Evolutionary conservation across 768 basidiomycete genomes (phyloP), one percentile per base, ranked within the genome.

Genomic region (Psilocybe cubensis): DNA sequence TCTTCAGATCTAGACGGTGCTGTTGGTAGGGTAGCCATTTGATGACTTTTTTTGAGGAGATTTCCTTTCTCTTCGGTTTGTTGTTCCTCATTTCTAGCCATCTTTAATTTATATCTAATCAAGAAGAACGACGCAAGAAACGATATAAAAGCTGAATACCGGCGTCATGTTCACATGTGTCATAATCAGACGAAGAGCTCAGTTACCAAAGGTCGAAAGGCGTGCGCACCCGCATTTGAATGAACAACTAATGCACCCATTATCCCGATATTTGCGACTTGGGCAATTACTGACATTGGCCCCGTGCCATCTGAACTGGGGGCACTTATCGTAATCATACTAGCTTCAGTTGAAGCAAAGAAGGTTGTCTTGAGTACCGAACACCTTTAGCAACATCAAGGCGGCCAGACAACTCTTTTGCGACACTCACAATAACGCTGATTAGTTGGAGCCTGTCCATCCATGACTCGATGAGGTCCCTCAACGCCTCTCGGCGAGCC

Each of bases 361-460:
- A 86, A 86, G 0, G 84, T 86, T 0, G 84, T 83, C 84, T 86
- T 56, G 14, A 55, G 23, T 23, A n/a, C 5, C 11, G 45, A 24
- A 21, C 40, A 14, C 20, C 3, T 12, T 56, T 20, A 52, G 51
- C 17, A 35, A 24, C 33, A 38, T 6, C 11, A 18, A 18, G n/a
- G 10, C n/a, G 11, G 21, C n/a, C 12, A 27, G 5, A 11, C 28
- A 17, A 41, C 7, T 27, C 14, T 31, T 49, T 18, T 5, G n/a
- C 54, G 17, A 25, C 24, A 72, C 83, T 63, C 44, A 84, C 85
- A 49, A 85, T 83, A 29, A 87, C 77, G 38, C 76, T 80, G 67
- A 87, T 84, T 10, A 86, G 71, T 69, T 86, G 83, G 41, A 86
- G 74, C 40, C 84, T 74, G 57, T 86, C 85, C 75, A 83, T 80